Base-by-base conservation (phyloP, 2,329 filamentous ascomycete genomes). In the Clonostachys rosea region DNA sequence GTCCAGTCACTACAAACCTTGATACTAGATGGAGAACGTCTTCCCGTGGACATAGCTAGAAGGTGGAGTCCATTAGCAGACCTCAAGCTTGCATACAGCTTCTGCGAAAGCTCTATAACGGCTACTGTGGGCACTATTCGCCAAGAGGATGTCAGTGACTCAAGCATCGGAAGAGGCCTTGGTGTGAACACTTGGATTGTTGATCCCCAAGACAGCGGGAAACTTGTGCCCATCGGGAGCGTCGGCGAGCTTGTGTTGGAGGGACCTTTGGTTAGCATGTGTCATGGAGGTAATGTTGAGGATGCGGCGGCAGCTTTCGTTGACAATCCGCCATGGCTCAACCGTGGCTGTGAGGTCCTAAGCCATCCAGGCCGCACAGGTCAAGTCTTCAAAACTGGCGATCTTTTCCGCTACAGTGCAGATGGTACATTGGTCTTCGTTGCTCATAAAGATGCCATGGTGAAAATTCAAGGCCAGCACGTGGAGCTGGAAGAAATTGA, bases 171-270 rank as follows among this genome's bases (percentile, higher is more conserved):
- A 3, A 49, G 47, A 5, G 51, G 3, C 2, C 43, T 43, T 12
- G 53, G 50, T 4, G 18, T 37, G 8, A 44, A 45, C 4, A 49
- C 44, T 1, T 74, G 70, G 70, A 56, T 75, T 35, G 68, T 70
- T 7, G 65, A 73, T 33, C 57, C 67, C 5, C 42, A 48, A 4
- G 51, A 62, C 36, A 45, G 53, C 42, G 36, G 57, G 14, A 36
- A 40, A 6, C 54, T 64, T 9, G 42, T 55, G 5, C 58, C 62
- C 0, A 43, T 61, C 9, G 89, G 90, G 3, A 86, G 81, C 50
- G 71, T 89, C n/a, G 91, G 91, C 12, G 91, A 96, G 61, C 73
- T 95, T 6, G 94, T 88, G 58, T 94, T 95, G 61, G 90, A 89
- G 13, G 91, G 91, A 10, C 80, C 88, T 43, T 90, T 96, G 65